A percentile compares a stretch with the other conserved stretches of the same genome.
phyloP scores from a whole-genome alignment of 1,139 yeast species.

The Saccharomycopsis crataegensis region DNA sequence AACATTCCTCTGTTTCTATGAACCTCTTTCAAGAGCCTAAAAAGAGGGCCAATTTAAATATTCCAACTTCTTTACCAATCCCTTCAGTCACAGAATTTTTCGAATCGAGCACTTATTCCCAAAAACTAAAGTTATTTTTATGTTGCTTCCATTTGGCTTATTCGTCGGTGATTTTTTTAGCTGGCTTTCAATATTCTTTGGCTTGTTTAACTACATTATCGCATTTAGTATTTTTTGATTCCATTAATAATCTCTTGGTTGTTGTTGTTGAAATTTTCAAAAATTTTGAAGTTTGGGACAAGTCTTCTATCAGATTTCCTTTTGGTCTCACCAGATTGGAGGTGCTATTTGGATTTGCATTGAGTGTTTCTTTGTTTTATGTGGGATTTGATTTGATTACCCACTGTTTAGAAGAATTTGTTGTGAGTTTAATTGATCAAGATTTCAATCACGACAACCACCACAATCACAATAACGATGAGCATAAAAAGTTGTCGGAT shows the following conservation, averaged over 20 bases:
- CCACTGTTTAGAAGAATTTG: conserved; percentile 72
- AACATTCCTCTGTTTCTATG: conserved; percentile 96
- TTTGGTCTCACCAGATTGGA: conserved; percentile 88
- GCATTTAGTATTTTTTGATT: conserved; percentile 80
- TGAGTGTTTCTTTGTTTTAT: conserved; percentile 77
- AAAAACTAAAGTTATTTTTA: conserved; percentile 55
- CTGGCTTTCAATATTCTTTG: conserved; percentile 51
- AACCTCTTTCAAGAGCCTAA: conserved; percentile 93
- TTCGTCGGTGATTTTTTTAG: conserved; percentile 49
- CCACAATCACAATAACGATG: conserved; percentile 45
- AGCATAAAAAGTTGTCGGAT: conserved; percentile 32
- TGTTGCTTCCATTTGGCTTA: conserved; percentile 54
- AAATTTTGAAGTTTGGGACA: conserved; percentile 88
- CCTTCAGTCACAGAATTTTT: conserved; percentile 64
- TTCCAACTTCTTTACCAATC: conserved; percentile 74
- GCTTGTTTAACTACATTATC: conserved; percentile 72
- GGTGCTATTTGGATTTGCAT: conserved; percentile 80
- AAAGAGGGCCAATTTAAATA: conserved; percentile 56
- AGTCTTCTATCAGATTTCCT: conserved; percentile 77
- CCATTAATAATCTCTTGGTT: conserved; percentile 66
- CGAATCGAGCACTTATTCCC: conserved; percentile 45
- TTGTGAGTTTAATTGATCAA: conserved; percentile 40
- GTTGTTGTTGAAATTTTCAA: conserved; percentile 73
- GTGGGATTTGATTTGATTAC: conserved; percentile 86
- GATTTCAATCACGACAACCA: conserved; percentile 33